Evolutionary conservation across 1,139 yeast species (phyloP).

Genomic region (Magnusiomyces suaveolens): DNA sequence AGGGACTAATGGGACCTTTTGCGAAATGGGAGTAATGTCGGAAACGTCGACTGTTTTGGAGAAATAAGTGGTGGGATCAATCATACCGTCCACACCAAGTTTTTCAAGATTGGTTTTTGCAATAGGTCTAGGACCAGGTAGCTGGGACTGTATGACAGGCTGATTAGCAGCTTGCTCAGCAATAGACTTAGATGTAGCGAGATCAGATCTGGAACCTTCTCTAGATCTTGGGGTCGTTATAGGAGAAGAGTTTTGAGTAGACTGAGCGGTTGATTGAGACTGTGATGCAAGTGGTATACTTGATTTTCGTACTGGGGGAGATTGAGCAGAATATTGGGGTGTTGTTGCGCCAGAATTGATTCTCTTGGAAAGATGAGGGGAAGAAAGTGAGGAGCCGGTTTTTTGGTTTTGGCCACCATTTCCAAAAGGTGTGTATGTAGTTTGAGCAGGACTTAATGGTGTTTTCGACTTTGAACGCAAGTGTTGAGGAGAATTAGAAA

Average conservation of each 20-base stretch:
- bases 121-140: slow-evolving; percentile 14
- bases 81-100: slow-evolving; percentile 29
- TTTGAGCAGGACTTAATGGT: not conserved
- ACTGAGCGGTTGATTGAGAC: slow-evolving; percentile 19
- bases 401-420: slow-evolving; percentile 34
- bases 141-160: slow-evolving; percentile 36
- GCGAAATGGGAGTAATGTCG: slow-evolving; percentile 14
- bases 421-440: not conserved
- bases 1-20: slow-evolving; percentile 55
- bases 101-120: slow-evolving; percentile 36
- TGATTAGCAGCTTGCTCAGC: slow-evolving; percentile 54
- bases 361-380: slow-evolving; percentile 1
- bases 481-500: not conserved
- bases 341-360: slow-evolving; percentile 25
- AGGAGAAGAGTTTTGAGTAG: slow-evolving; percentile 46
- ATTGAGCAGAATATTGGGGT: slow-evolving; percentile 1
- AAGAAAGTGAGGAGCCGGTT: not conserved
- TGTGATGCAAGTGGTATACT: slow-evolving; percentile 22
- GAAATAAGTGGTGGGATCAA: slow-evolving; percentile 57
- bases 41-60: slow-evolving; percentile 51
- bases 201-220: not conserved
- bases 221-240: not conserved
- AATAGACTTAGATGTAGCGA: slow-evolving; percentile 20
- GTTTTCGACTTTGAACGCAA: not conserved
- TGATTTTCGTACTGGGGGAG: not conserved